Percentiles rank a stretch among this genome's conserved stretches.
These are phyloP conservation scores for Ajuga chamaepitys DNA, from an alignment of 257 asterid species.

Conservation along the genomic window DNA sequence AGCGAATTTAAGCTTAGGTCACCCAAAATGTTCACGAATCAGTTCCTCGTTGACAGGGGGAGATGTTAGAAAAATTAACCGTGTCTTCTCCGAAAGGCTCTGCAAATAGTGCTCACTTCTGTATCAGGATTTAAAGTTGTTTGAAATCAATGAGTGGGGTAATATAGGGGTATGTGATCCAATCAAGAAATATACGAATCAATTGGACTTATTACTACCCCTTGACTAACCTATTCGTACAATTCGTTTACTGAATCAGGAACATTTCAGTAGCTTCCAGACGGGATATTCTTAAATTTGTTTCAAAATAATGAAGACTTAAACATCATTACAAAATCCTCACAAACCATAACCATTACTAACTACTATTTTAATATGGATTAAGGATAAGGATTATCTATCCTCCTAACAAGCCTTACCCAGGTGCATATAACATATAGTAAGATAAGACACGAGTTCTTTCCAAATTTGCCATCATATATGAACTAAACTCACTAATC, in stretches of 20 bases:
- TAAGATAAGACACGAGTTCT: too few relatives aligned
- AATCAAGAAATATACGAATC: not conserved
- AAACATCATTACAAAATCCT: not conserved
- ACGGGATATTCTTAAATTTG: not conserved
- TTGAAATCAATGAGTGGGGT: not conserved
- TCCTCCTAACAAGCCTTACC: not conserved
- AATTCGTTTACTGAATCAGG: too few relatives aligned
- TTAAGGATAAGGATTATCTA: not conserved
- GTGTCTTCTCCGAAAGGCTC: constrained; percentile 53
- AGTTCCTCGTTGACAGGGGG: constrained; percentile 54
- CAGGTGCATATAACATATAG: not conserved
- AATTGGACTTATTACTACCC: too few relatives aligned
- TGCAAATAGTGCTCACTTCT: constrained; percentile 22
- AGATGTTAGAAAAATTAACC: constrained; percentile 46
- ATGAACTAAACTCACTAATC: not conserved
- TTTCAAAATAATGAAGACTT: not conserved
- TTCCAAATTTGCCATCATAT: not conserved
- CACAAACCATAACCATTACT: not conserved
- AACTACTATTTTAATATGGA: not conserved
- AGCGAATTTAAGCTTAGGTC: not conserved
- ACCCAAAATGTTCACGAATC: constrained; percentile 43
- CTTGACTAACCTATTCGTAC: too few relatives aligned
- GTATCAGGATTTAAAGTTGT: not conserved
- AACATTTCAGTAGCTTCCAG: not conserved
- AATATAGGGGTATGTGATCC: not conserved